These are phyloP conservation scores for Colletotrichum costaricense DNA, from an alignment of 2,329 filamentous ascomycete species.

Conservation along the genomic window DNA sequence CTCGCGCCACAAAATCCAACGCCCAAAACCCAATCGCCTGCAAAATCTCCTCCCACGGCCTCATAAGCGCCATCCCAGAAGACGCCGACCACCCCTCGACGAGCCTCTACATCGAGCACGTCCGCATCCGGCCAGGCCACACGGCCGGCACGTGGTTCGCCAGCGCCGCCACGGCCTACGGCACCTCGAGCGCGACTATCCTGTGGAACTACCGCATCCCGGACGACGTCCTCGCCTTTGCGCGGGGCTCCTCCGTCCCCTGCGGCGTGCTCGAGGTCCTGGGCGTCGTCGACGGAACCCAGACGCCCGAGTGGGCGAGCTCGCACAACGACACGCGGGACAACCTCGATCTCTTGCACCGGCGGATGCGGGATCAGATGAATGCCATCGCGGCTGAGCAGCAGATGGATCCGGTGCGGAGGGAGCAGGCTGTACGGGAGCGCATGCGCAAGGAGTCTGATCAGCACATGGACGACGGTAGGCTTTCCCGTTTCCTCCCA, in stretches of 20 bases:
- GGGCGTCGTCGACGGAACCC: conserved; percentile 57
- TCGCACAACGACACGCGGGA: conserved; percentile 51
- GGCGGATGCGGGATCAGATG: conserved; percentile 52
- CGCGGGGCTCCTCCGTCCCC: conserved; percentile 64
- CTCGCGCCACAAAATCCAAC: conserved; percentile 44
- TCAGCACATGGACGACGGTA: conserved; percentile 59
- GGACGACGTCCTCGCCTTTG: conserved; percentile 60
- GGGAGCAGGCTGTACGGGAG: conserved; percentile 52
- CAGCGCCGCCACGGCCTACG: conserved; percentile 65
- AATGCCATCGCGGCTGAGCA: conserved; percentile 56
- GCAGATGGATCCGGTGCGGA: conserved; percentile 54
- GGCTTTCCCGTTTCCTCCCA: conserved; percentile 37
- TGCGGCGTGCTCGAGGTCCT: conserved; percentile 70
- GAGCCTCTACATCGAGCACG: conserved; percentile 60
- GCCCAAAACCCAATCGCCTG: conserved; percentile 53
- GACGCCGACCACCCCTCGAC: conserved; percentile 35
- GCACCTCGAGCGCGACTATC: conserved; percentile 64
- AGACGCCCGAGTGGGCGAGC: conserved; percentile 67
- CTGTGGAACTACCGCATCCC: conserved; percentile 72
- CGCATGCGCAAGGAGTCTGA: conserved; percentile 55
- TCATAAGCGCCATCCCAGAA: conserved; percentile 58
- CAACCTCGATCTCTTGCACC: conserved; percentile 48
- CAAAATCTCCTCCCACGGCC: conserved; percentile 60
- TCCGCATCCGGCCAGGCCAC: conserved; percentile 48
- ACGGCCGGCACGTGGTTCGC: conserved; percentile 67